A percentile compares a stretch with the other conserved stretches of the same genome.
Evolutionary conservation across 192 early-diverging fungal genomes (phyloP).

Genomic region (Backusella morwellensis): DNA sequence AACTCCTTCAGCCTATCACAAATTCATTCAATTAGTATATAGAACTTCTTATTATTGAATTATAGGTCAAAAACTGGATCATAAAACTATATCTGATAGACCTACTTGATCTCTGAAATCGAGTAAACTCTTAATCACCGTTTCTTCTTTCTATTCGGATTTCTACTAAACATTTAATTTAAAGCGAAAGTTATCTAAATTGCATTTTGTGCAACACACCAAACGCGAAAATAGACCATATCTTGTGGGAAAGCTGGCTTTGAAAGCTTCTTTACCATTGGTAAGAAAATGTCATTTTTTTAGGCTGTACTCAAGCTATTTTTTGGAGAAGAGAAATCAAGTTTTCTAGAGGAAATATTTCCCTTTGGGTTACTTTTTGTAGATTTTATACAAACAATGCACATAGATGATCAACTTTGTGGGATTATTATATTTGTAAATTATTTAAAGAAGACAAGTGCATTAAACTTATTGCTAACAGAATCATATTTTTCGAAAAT

Average conservation of each 20-base stretch:
- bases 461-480: not conserved
- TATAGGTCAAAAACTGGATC: not conserved
- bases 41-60: not conserved
- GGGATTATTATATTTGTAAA: not conserved
- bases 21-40: not conserved
- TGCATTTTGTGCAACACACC: not conserved
- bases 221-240: not conserved
- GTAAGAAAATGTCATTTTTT: not conserved
- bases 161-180: not conserved
- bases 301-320: not conserved
- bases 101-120: not conserved
- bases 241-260: not conserved
- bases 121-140: not conserved
- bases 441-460: not conserved
- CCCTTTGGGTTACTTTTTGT: not conserved
- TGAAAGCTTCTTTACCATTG: not conserved
- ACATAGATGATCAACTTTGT: not conserved
- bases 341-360: not conserved
- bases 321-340: not conserved
- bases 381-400: not conserved
- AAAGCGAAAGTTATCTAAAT: not conserved
- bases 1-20: not conserved
- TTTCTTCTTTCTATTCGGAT: not conserved
- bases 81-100: not conserved
- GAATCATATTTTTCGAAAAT: not conserved